Evolutionary conservation across 441 rosid species (phyloP).

Genomic region (Metrosideros polymorpha): DNA sequence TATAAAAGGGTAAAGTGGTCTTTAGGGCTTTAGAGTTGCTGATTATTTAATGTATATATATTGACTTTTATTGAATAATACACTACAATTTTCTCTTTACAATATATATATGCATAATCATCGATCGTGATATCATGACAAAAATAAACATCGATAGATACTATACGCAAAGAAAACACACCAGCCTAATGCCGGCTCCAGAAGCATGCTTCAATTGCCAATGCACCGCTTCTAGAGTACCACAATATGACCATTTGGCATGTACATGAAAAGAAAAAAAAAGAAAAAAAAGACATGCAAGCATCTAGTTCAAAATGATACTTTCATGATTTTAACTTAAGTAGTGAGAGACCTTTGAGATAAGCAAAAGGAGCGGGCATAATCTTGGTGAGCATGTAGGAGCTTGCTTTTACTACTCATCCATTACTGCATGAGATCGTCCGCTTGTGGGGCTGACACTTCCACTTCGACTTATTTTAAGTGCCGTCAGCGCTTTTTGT

Average conservation of each 20-base stretch:
- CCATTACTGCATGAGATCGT: slow-evolving; percentile 32
- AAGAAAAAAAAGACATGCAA: not conserved
- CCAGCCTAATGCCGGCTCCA: not conserved
- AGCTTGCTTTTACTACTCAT: slow-evolving; percentile 3
- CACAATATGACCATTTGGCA: not conserved
- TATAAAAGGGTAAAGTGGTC: no score
- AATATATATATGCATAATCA: no score
- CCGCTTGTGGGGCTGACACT: slow-evolving; percentile 54
- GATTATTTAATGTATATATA: no score
- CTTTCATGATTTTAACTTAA: not conserved
- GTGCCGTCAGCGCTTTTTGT: slow-evolving; percentile 80
- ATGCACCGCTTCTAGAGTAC: not conserved
- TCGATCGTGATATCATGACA: not conserved
- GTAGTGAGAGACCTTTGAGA: not conserved
- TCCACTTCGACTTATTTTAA: slow-evolving; percentile 58
- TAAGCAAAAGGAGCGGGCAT: not conserved
- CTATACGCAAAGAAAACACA: not conserved
- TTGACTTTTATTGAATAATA: no score
- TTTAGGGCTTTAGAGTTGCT: no score
- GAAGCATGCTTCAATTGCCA: not conserved
- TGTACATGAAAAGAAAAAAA: no score
- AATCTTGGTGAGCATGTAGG: not conserved
- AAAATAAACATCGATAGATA: no score
- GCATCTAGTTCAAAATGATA: not conserved
- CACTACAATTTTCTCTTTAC: no score